phyloP scores from a whole-genome alignment of 164 flowering plant species.

The Akebia trifoliata region DNA sequence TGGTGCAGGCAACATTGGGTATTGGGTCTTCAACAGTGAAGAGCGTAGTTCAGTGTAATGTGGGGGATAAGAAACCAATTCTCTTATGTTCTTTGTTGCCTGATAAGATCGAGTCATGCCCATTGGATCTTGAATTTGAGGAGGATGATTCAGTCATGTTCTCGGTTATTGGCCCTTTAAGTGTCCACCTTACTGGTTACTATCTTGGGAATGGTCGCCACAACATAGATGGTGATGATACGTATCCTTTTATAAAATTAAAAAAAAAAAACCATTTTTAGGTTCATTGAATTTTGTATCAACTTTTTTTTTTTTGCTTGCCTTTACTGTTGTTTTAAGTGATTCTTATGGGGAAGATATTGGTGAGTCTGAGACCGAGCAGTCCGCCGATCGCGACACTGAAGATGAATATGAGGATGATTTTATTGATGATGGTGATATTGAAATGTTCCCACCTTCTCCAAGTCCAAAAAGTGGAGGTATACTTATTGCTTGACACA shows the following conservation, averaged over 20 bases:
- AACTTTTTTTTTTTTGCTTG: constrained; percentile 13
- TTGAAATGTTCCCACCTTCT: constrained; percentile 37
- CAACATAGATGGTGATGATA: constrained; percentile 35
- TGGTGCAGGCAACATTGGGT: constrained; percentile 76
- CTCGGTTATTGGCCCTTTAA: constrained; percentile 69
- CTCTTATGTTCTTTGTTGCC: constrained; percentile 72
- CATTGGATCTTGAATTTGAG: constrained; percentile 74
- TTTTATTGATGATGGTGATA: constrained; percentile 45
- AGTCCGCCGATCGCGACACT: constrained; percentile 44
- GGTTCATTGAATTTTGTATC: too few relatives aligned
- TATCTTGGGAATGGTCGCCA: constrained; percentile 29
- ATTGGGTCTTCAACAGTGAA: constrained; percentile 50
- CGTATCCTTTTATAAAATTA: too few relatives aligned
- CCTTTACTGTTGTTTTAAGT: constrained; percentile 34
- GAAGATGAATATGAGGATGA: constrained; percentile 55
- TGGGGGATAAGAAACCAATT: constrained; percentile 56
- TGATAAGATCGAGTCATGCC: constrained; percentile 51
- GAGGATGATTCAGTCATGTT: constrained; percentile 59
- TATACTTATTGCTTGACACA: constrained; percentile 31
- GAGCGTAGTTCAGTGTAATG: constrained; percentile 61
- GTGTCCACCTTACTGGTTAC: constrained; percentile 82
- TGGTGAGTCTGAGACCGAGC: constrained; percentile 51
- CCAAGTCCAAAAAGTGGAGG: constrained; percentile 73
- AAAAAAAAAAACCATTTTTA: too few relatives aligned
- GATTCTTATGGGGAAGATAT: constrained; percentile 66